A percentile compares a stretch with the other conserved stretches of the same genome.
Evolutionary conservation across 2,329 filamentous ascomycete genomes (phyloP).

Genomic region (Graphilbum sp.): DNA sequence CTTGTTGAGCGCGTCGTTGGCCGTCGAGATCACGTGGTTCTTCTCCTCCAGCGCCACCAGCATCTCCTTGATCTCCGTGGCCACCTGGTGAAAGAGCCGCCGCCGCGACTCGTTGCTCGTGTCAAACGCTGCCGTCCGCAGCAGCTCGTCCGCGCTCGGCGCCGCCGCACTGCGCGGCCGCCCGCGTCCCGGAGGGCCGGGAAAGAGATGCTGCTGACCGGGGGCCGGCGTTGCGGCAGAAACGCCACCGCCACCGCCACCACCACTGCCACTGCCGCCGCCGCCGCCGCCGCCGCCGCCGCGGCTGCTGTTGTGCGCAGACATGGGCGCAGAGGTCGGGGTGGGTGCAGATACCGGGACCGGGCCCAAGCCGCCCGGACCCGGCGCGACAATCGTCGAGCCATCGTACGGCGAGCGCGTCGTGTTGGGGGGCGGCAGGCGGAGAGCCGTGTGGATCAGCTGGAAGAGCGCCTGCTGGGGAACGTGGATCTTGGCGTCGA

Average conservation of each 20-base stretch:
- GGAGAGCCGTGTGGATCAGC: slow-evolving; percentile 50
- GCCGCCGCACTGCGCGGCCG: slow-evolving; percentile 1
- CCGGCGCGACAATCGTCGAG: slow-evolving; percentile 15
- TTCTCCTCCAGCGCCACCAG: slow-evolving; percentile 90
- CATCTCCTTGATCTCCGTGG: slow-evolving; percentile 66
- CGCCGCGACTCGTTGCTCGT: slow-evolving; percentile 47
- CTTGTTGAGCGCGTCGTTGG: slow-evolving; percentile 74
- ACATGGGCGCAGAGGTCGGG: slow-evolving; percentile 20
- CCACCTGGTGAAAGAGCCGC: slow-evolving; percentile 61
- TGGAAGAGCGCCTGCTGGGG: slow-evolving; percentile 70
- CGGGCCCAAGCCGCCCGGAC: neutral
- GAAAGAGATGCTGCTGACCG: too few relatives aligned
- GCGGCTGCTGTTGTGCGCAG: slow-evolving; percentile 31
- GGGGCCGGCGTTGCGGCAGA: neutral
- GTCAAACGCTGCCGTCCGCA: slow-evolving; percentile 25
- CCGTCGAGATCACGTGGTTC: slow-evolving; percentile 87
- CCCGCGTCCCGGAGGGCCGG: neutral
- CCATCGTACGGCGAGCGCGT: slow-evolving; percentile 26
- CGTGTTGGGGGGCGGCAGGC: slow-evolving; percentile 29
- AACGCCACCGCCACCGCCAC: neutral
- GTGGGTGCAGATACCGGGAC: slow-evolving; percentile 5
- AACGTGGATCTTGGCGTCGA: slow-evolving; percentile 88
- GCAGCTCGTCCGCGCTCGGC: slow-evolving; percentile 7
- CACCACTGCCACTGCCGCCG: neutral
- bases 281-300: slow-evolving; percentile 9